These are phyloP conservation scores for Aegilops tauschii DNA, from an alignment of 176 grass and related monocot genomes.

Conservation along the genomic window DNA sequence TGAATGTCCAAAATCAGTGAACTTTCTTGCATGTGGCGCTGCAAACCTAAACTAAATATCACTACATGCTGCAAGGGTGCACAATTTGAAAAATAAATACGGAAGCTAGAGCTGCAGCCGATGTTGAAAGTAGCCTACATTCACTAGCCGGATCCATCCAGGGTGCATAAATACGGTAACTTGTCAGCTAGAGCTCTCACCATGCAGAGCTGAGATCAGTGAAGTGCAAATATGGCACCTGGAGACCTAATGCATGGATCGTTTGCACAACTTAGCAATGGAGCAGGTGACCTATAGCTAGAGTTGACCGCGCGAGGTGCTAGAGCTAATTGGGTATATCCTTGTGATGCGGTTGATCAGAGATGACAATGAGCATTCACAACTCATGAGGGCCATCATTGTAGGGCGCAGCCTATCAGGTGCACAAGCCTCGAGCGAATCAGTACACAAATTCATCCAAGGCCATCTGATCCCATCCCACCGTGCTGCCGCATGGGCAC, in stretches of 20 bases:
- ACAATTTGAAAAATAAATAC: neutral
- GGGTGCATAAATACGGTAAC: neutral
- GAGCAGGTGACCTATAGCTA: neutral
- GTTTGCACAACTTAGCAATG: neutral
- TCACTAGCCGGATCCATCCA: neutral
- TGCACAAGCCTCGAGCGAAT: neutral
- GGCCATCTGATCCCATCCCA: neutral
- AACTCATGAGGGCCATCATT: neutral
- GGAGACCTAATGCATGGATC: neutral
- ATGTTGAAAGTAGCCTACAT: slow-evolving; percentile 1
- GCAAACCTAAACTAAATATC: neutral
- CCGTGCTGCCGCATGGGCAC: neutral
- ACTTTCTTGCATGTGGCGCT: neutral
- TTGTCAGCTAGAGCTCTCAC: neutral
- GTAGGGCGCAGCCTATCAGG: neutral
- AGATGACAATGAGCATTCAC: neutral
- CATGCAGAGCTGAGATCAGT: neutral
- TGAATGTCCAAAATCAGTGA: neutral
- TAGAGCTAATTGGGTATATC: neutral
- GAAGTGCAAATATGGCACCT: neutral
- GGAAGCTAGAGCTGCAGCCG: neutral
- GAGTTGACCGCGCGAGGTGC: neutral
- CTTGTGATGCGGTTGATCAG: neutral
- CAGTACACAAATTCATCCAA: neutral
- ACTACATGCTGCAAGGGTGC: neutral